These are phyloP conservation scores for Kingdonia uniflora DNA, from an alignment of 164 flowering plant species.

Conservation along the genomic window DNA sequence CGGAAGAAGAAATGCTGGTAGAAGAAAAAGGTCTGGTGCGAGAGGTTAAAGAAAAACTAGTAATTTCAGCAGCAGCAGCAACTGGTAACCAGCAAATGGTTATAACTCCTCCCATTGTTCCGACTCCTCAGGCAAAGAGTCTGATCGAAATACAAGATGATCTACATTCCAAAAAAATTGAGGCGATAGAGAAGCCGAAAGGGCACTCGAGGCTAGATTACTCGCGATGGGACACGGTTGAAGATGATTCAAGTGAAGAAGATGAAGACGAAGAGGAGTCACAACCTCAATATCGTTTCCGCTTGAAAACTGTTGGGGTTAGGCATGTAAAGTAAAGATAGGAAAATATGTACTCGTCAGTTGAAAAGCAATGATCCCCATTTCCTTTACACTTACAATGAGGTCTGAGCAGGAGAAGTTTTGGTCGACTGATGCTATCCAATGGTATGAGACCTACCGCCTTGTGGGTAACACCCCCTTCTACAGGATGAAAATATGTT, in stretches of 20 bases:
- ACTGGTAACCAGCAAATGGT: slow-evolving; percentile 9
- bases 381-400: no score
- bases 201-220: slow-evolving; percentile 84
- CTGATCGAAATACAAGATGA: slow-evolving; percentile 17
- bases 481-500: no score
- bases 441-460: no score
- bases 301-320: slow-evolving; percentile 72
- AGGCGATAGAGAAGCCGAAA: slow-evolving; percentile 81
- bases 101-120: background rate
- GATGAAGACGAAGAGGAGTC: slow-evolving; percentile 61
- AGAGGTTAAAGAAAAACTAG: slow-evolving; percentile 23
- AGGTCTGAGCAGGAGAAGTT: no score
- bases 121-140: slow-evolving; percentile 13
- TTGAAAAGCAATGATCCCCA: no score
- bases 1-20: background rate
- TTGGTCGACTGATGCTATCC: no score
- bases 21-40: slow-evolving; percentile 4
- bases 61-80: slow-evolving; percentile 9
- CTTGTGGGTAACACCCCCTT: no score
- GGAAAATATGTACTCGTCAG: no score
- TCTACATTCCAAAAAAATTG: slow-evolving; percentile 48
- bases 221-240: slow-evolving; percentile 86
- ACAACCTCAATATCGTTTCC: slow-evolving; percentile 75
- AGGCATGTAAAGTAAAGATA: slow-evolving; percentile 49
- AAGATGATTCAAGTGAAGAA: slow-evolving; percentile 75